Conservation (phyloP, 192 early-diverging fungal genomes). For the Mortierella antarctica region DNA sequence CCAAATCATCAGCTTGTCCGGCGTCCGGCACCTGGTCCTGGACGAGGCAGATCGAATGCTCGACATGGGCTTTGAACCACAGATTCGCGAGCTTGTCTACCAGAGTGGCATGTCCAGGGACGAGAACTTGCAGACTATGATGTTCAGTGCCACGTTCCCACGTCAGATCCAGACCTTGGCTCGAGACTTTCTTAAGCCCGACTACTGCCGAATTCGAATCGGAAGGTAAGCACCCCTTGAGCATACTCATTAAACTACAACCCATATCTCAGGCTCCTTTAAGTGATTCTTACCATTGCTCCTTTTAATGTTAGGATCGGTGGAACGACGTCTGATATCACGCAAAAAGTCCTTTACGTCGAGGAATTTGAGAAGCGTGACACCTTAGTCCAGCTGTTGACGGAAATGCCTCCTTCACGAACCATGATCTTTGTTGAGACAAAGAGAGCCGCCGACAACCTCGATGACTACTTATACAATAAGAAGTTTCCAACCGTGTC, state of each 20-base stretch:
- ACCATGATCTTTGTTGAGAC: conserved; percentile 89
- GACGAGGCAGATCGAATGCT: conserved; percentile 96
- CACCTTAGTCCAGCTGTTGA: conserved; percentile 62
- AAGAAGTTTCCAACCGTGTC: conserved; percentile 82
- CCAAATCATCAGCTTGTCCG: conserved; percentile 75
- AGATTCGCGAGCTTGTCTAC: conserved; percentile 89
- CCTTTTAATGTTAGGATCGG: conserved; percentile 48
- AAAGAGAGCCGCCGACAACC: conserved; percentile 79
- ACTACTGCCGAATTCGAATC: conserved; percentile 85
- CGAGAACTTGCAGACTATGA: conserved; percentile 85
- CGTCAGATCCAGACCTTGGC: conserved; percentile 91
- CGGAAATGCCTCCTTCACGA: conserved; percentile 62
- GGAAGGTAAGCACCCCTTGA: conserved; percentile 78
- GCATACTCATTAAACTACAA: no score
- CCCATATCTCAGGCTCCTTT: neutral
- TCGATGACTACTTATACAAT: conserved; percentile 75
- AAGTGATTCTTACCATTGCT: neutral
- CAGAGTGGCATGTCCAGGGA: conserved; percentile 79
- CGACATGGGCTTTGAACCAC: conserved; percentile 98
- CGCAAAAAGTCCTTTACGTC: conserved; percentile 65
- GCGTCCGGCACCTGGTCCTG: conserved; percentile 76
- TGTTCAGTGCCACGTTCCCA: conserved; percentile 99
- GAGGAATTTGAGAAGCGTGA: conserved; percentile 71
- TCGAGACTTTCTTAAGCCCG: conserved; percentile 84
- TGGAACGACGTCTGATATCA: conserved; percentile 35